These are phyloP conservation scores for Fonsecaea pedrosoi DNA, from an alignment of 2,329 filamentous ascomycete genomes.

Conservation along the genomic window DNA sequence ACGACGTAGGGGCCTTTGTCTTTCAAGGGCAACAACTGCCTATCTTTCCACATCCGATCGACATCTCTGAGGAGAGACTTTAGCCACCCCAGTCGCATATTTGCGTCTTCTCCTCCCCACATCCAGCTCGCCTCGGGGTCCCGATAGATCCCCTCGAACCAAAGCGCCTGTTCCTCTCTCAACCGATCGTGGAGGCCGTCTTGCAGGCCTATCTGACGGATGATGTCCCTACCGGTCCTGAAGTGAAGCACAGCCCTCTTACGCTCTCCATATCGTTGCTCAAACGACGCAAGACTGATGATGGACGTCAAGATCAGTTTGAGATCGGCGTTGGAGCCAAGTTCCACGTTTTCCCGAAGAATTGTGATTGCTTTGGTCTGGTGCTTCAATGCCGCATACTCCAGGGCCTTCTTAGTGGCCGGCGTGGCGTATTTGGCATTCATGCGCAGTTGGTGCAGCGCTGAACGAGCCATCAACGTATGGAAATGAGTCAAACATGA, in stretches of 20 bases:
- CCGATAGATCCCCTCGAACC: conserved; percentile 32
- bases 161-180: conserved; percentile 31
- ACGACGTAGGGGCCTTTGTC: conserved; percentile 12
- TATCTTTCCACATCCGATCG: conserved; percentile 27
- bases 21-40: conserved; percentile 12
- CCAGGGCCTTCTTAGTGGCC: conserved; percentile 15
- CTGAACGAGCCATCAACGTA: conserved; percentile 32
- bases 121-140: conserved; percentile 28
- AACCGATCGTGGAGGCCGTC: conserved; percentile 25
- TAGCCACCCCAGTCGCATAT: conserved; percentile 20
- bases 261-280: conserved; percentile 30
- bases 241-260: conserved; percentile 26
- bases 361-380: conserved; percentile 28
- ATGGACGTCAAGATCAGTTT: conserved; percentile 26
- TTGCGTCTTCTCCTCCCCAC: conserved; percentile 29
- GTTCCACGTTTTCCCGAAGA: conserved; percentile 24
- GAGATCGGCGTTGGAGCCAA: conserved; percentile 18
- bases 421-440: conserved; percentile 18
- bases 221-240: conserved; percentile 22
- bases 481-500: conserved; percentile 28
- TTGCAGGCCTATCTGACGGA: conserved; percentile 26
- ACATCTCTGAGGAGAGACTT: conserved; percentile 25
- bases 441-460: conserved; percentile 31
- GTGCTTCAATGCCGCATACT: conserved; percentile 29
- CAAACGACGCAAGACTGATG: conserved; percentile 30